Base-by-base conservation (phyloP, 805 yeast genomes). In the Candida argentea region DNA sequence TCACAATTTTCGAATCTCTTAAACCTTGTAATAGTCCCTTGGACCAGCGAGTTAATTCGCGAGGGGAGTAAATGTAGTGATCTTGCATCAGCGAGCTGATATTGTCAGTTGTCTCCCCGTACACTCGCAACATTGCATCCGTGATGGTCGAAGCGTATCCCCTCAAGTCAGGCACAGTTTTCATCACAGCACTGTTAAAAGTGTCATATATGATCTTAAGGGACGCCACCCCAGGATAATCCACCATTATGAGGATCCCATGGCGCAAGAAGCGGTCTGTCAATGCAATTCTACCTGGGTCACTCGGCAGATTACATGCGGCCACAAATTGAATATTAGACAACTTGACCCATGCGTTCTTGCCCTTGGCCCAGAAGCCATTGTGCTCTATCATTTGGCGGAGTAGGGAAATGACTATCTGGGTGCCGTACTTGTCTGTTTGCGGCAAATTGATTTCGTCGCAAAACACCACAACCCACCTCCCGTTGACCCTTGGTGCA, bases 261-360 rank as follows among this genome's bases (percentile, higher is more conserved):
- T 77, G 87, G 5, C 93, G 61, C 25, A 81, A 50, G 39, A 87
- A 77, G 24, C 95, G 55, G 6, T 57, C 44, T 1, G 74, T 57
- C 14, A 89, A 44, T 3, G 46, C 47, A 7, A 66, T 57, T 35
- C 97, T 64, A 0, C 95, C 95, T 3, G 74, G 70, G 50, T 82
- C 93, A 1, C 76, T 64, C 0, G 95, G 77, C 1, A 95, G 91
- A 44, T 89, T 89, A 49, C 97, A 89, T 0, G 97, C 96, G 6
- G 93, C 96, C n/a, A 86, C 91, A 54, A 89, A 65, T 43, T 81
- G 93, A 16, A 89, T 61, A 25, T 75, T 65, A 11, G 64, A 57
- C 6, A 85, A 34, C 0, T 57, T 37, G 2, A 87, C 73, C 94
- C 95, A 89, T 15, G 63, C 62, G 26, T 64, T 60, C 16, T 70